phyloP scores from a whole-genome alignment of 345 rosid genomes.

The Hibiscus tridactylites region DNA sequence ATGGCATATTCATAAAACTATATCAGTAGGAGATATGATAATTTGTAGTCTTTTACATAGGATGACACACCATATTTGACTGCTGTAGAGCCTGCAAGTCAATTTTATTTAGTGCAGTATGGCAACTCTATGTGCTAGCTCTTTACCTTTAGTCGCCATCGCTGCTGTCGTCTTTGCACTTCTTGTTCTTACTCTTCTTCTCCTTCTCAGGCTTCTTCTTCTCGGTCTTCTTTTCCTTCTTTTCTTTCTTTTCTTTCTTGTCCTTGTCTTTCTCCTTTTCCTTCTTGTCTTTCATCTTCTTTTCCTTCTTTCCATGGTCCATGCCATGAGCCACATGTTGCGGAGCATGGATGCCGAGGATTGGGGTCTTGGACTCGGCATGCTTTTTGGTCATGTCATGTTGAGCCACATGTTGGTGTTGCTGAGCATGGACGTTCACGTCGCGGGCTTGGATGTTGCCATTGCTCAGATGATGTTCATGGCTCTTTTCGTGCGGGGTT shows the following conservation, averaged over 20 bases:
- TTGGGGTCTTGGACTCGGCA: too few species aligned
- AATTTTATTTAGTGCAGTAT: background rate
- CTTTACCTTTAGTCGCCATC: background rate
- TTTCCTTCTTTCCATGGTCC: conserved; percentile 2
- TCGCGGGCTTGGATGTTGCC: background rate
- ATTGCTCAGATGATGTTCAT: background rate
- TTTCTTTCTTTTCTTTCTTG: background rate
- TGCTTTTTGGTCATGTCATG: too few species aligned
- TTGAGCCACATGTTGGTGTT: too few species aligned
- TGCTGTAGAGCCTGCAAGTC: background rate
- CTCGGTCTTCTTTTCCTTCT: background rate
- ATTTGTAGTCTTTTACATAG: background rate
- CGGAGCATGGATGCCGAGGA: background rate
- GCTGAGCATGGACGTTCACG: too few species aligned
- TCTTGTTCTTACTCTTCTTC: background rate
- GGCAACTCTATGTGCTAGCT: background rate
- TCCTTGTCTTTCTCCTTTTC: background rate
- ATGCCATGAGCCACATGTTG: background rate
- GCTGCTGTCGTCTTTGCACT: background rate
- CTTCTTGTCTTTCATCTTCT: background rate
- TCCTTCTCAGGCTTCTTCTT: background rate
- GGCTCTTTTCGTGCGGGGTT: background rate
- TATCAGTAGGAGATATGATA: background rate
- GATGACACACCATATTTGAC: background rate
- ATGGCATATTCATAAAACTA: background rate